Conservation (phyloP, 75 land plant genomes). For the Gnetum montanum region DNA sequence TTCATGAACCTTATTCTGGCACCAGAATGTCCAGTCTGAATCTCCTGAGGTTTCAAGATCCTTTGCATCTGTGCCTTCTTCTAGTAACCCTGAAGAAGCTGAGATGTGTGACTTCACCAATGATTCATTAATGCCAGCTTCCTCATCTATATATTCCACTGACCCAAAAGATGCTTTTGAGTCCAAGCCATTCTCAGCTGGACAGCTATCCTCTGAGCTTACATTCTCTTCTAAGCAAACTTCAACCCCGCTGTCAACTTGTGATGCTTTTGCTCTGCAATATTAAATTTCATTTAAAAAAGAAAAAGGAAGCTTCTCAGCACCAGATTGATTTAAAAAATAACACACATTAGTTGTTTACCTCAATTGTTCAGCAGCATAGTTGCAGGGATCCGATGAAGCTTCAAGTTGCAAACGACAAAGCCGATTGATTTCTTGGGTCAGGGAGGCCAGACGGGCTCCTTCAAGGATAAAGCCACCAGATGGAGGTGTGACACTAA, state of each 20-base stretch:
- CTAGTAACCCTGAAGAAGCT: slow-evolving; percentile 10
- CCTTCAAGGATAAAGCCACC: background rate
- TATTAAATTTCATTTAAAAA: background rate
- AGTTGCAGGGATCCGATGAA: background rate
- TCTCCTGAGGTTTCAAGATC: slow-evolving; percentile 27
- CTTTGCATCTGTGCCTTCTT: slow-evolving; percentile 36
- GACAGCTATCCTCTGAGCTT: background rate
- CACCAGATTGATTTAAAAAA: background rate
- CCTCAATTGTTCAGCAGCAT: background rate
- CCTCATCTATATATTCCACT: background rate
- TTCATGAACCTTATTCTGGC: slow-evolving; percentile 22
- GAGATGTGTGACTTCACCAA: slow-evolving; percentile 3
- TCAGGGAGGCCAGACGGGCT: background rate
- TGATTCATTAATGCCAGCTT: background rate
- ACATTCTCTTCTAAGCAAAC: background rate
- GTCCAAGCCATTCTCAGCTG: background rate
- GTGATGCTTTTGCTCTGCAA: background rate
- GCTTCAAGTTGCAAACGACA: background rate
- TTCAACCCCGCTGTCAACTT: background rate
- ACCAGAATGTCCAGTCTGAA: slow-evolving; percentile 36
- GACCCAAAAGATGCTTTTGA: slow-evolving; percentile 3
- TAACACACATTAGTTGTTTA: background rate
- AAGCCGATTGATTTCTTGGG: background rate
- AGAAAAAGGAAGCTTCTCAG: background rate
- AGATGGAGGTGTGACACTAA: slow-evolving; percentile 3